Base-by-base conservation (phyloP, 176 grass and related monocot genomes). In the Oryza coarctata region DNA sequence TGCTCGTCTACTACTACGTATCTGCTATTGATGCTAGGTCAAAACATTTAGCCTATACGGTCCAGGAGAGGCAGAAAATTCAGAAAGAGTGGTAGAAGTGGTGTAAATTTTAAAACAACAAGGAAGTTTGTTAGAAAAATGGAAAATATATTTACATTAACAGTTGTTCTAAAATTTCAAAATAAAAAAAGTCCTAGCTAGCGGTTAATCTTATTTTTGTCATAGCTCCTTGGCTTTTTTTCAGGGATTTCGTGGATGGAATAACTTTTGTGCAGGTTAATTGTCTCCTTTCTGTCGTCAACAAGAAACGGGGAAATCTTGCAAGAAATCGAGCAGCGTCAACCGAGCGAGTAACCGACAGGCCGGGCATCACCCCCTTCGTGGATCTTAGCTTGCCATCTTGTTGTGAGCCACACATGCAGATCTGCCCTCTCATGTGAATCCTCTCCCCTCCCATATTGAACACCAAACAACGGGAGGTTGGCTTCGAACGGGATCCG, bases 341-440 rank as follows among this genome's bases (percentile, higher is more conserved):
- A 23, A 23, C 6, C n/a, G 55, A 60, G 2, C 7, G 6, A 55
- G 50, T 66, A 22, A 49, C 75, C 55, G 75, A 78, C 83, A 86
- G 35, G 30, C 10, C 10, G 30, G 12, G 52, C 74, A 28, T 47
- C 65, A 35, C 65, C 47, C 18, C 14, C 7, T 12, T 22, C 66
- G 12, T 27, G 63, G n/a, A 36, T n/a, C 60, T 38, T 50, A 45
- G 55, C 58, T 74, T 63, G 34, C 26, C 66, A 62, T 65, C 26
- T n/a, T 15, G 47, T 1, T 6, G 29, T 22, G 79, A 61, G 70
- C 5, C 71, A 32, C 81, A 31, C 23, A n/a, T n/a, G n/a, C n/a
- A 14, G 45, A 31, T 57, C 44, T 30, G 30, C 8, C n/a, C n/a
- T n/a, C n/a, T n/a, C n/a, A n/a, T 55, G 50, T 55, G 50, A 55